Conservation (phyloP, 805 yeast genomes). For the Schwanniomyces pseudopolymorphus region DNA sequence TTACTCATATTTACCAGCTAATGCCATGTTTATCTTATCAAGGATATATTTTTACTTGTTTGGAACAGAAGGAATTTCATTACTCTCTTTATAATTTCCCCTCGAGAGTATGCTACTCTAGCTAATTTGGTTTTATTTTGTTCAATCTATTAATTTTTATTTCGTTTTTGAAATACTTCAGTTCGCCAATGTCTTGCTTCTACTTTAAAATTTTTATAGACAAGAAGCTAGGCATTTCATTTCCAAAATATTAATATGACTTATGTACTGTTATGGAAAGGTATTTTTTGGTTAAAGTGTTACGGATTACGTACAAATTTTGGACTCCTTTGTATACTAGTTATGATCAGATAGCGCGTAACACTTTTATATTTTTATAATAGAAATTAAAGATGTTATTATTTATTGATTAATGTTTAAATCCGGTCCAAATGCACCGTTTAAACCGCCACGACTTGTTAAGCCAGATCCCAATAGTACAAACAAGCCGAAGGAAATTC, state of each 20-base stretch:
- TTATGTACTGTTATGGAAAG: not conserved
- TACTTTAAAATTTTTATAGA: not conserved
- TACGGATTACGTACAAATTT: not conserved
- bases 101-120: not conserved
- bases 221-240: not conserved
- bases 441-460: conserved; percentile 49
- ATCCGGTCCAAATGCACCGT: conserved; percentile 38
- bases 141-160: not conserved
- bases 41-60: conserved; percentile 36
- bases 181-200: not conserved
- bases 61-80: conserved; percentile 18
- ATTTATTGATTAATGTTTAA: conserved; percentile 4
- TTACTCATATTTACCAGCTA: conserved; percentile 22
- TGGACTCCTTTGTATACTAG: not conserved
- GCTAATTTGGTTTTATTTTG: not conserved
- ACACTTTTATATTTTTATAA: not conserved
- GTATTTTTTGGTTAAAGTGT: not conserved
- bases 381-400: not conserved
- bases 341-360: not conserved
- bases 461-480: not conserved
- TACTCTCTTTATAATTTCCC: not conserved
- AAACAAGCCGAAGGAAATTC: not conserved
- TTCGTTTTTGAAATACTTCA: not conserved
- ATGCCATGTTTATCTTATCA: conserved; percentile 27
- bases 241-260: not conserved